phyloP scores from a whole-genome alignment of 106 monocot genomes.

The Allium fistulosum region DNA sequence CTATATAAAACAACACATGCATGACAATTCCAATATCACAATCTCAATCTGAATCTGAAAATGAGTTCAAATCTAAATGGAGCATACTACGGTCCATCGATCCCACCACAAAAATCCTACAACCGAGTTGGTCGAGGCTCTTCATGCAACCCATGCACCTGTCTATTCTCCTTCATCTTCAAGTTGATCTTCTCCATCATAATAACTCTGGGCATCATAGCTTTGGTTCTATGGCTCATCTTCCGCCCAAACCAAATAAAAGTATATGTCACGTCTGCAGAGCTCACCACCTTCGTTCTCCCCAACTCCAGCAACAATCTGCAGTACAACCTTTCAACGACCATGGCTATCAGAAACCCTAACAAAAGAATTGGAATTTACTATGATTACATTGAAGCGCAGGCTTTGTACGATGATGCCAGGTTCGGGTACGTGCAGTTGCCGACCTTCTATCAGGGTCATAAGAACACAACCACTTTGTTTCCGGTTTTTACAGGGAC shows the following conservation, averaged over 20 bases:
- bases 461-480: slow-evolving; percentile 43
- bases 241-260: slow-evolving; percentile 46
- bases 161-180: not conserved
- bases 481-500: not conserved
- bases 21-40: not conserved
- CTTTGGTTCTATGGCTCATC: slow-evolving; percentile 61
- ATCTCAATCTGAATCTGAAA: not conserved
- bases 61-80: not conserved
- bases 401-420: slow-evolving; percentile 33
- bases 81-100: slow-evolving; percentile 1
- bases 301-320: no score
- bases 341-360: slow-evolving; percentile 64
- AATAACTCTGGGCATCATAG: slow-evolving; percentile 34
- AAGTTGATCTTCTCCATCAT: slow-evolving; percentile 23
- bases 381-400: slow-evolving; percentile 53
- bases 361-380: slow-evolving; percentile 59
- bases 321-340: slow-evolving; percentile 36
- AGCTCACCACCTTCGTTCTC: slow-evolving; percentile 11
- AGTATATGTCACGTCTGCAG: slow-evolving; percentile 33
- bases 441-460: slow-evolving; percentile 51
- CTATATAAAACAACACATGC: not conserved
- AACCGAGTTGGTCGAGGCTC: not conserved
- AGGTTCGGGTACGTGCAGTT: slow-evolving; percentile 36
- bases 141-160: not conserved
- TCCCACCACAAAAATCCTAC: not conserved